Base-by-base conservation (phyloP, 495 filamentous ascomycete genomes). In the Neurospora sp. region DNA sequence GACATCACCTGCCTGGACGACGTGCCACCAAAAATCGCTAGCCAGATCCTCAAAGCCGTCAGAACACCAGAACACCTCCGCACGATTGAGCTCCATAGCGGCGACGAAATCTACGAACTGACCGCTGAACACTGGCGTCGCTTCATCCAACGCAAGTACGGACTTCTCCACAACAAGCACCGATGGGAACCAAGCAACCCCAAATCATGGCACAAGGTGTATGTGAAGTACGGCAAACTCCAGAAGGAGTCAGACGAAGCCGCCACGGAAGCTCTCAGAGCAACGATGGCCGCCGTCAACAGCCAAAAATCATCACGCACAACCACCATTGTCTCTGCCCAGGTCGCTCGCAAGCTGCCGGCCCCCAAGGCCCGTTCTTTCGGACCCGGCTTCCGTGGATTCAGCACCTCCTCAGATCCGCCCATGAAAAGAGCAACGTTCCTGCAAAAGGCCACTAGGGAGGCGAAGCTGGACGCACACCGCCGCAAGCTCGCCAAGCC, bases 221-320 rank as follows among this genome's bases (percentile, higher is more conserved):
- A 82, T 40, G 70, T 75, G 34, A 78, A 79, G 70, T 85, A 85
- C 76, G 71, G 83, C 59, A 73, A 77, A 54, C 70, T 85, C 76
- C 79, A 83, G 70, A 75, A 84, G 79, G 81, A 88, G 78, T 76
- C 86, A 83, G 83, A 86, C 80, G 80, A 85, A 79, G 79, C 82
- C 78, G 80, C 86, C 77, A 77, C 84, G 75, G 81, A 77, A 73
- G 69, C 83, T 77, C 79, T 89, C 78, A 74, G 69, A 69, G 74
- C 76, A 9, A 72, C 72, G 17, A 76, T 81, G 28, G 80, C 81
- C 24, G 74, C 69, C 17, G 70, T 76, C 38, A 72, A 80, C 19
- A 73, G 82, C 73, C 75, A 81, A 62, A 78, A 80, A 31, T 72
- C 77, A 7, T 73, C 75, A 6, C 81, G 80, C 54, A 74, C 72